Percentiles rank a stretch among this genome's conserved stretches.
Conservation (phyloP, 208 protist species). For the Acanthamoeba sp. region DNA sequence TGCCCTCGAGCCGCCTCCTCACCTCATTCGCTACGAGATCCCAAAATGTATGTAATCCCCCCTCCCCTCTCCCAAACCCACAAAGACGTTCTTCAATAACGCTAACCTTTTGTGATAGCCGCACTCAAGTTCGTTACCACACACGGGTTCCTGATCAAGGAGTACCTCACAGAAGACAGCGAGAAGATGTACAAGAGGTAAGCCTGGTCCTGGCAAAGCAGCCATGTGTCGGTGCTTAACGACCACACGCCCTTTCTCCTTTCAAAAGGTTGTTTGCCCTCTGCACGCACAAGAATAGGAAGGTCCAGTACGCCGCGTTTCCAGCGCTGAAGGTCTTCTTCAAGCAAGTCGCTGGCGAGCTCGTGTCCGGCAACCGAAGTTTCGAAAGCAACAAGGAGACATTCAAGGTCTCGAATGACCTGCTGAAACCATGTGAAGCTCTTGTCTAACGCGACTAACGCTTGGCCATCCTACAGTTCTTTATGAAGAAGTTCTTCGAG, state of each 20-base stretch:
- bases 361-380: slow-evolving; percentile 68
- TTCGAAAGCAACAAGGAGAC: slow-evolving; percentile 78
- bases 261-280: slow-evolving; percentile 43
- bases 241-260: not conserved
- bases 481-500: slow-evolving; percentile 80
- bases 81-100: not conserved
- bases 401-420: too few species aligned
- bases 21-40: slow-evolving; percentile 76
- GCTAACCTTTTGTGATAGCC: slow-evolving; percentile 12
- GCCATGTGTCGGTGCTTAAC: not conserved
- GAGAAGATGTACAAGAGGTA: slow-evolving; percentile 78
- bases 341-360: slow-evolving; percentile 72
- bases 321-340: slow-evolving; percentile 77
- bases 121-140: slow-evolving; percentile 76
- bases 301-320: slow-evolving; percentile 75
- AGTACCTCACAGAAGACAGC: slow-evolving; percentile 79
- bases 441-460: not conserved
- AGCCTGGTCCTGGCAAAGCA: not conserved
- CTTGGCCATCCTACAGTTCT: slow-evolving; percentile 66
- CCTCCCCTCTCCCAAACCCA: too few species aligned
- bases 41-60: slow-evolving; percentile 71
- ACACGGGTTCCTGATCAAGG: slow-evolving; percentile 75
- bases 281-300: slow-evolving; percentile 79
- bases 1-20: slow-evolving; percentile 71
- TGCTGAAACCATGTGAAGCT: too few species aligned